phyloP scores from a whole-genome alignment of 306 rosid species.

The Trifolium dubium region DNA sequence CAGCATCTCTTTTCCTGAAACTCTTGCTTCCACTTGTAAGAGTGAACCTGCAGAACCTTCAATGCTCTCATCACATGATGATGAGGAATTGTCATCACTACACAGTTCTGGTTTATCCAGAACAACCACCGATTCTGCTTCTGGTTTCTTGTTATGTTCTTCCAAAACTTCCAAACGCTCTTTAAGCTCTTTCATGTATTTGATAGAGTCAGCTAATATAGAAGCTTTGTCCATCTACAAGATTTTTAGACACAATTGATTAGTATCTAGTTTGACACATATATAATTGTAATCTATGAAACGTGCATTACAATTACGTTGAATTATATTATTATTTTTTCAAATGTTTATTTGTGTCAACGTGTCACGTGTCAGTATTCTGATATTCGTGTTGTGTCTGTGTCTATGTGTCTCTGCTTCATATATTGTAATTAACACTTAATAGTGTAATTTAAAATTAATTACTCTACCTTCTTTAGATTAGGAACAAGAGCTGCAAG shows the following conservation, averaged over 20 bases:
- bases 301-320: no score
- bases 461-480: constrained; percentile 64
- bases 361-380: no score
- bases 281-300: no score
- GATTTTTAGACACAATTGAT: not conserved
- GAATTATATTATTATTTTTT: no score
- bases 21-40: constrained; percentile 67
- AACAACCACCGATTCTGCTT: constrained; percentile 49
- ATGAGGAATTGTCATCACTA: constrained; percentile 54
- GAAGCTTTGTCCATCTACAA: constrained; percentile 75
- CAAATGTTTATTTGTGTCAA: no score
- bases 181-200: constrained; percentile 68
- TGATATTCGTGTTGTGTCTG: no score
- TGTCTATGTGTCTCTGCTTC: no score
- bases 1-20: constrained; percentile 64
- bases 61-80: constrained; percentile 59
- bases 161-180: constrained; percentile 59
- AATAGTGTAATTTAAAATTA: no score
- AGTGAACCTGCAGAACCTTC: constrained; percentile 34
- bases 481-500: constrained; percentile 80
- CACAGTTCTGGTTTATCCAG: constrained; percentile 48
- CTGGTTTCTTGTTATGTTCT: constrained; percentile 60
- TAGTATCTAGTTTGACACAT: not conserved
- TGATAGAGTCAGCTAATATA: constrained; percentile 71
- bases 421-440: no score